Conservation (phyloP, 768 basidiomycete species). For the Sutorius australiensis region DNA sequence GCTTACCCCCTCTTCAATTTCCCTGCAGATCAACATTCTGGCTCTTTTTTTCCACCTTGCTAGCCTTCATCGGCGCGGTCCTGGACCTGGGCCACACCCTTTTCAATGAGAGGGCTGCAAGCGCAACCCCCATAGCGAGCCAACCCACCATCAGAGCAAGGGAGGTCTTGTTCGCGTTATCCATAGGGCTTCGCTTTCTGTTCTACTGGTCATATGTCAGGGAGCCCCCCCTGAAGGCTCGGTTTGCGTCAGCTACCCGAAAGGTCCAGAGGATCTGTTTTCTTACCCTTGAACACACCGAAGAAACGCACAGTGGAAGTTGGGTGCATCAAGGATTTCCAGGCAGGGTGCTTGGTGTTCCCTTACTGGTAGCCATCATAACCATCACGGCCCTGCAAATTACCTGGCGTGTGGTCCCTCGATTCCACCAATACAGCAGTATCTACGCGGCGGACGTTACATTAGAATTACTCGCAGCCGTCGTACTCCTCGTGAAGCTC, state of each 20-base stretch:
- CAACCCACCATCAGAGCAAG: conserved; percentile 45
- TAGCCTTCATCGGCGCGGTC: conserved; percentile 59
- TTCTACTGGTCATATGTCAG: conserved; percentile 69
- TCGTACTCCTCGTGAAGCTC: conserved; percentile 60
- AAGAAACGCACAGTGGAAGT: conserved; percentile 48
- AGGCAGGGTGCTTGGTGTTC: conserved; percentile 52
- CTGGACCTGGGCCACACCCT: conserved; percentile 60
- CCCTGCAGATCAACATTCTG: conserved; percentile 42
- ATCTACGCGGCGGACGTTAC: conserved; percentile 58
- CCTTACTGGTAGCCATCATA: conserved; percentile 42
- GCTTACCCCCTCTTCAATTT: not conserved
- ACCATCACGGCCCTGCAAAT: conserved; percentile 56
- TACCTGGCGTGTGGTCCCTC: conserved; percentile 51
- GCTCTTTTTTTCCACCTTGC: conserved; percentile 54
- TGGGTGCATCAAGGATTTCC: conserved; percentile 64
- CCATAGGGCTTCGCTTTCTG: conserved; percentile 56
- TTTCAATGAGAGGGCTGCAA: conserved; percentile 31
- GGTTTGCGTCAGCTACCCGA: conserved; percentile 28
- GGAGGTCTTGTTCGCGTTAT: conserved; percentile 56
- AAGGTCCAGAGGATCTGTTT: conserved; percentile 11
- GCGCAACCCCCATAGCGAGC: conserved; percentile 15
- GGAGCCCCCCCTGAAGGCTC: conserved; percentile 42
- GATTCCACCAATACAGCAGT: conserved; percentile 36
- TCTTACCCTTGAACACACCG: conserved; percentile 13
- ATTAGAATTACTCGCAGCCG: conserved; percentile 55